Conservation (phyloP, 2,329 filamentous ascomycete species). For the Immersiporthe knoxdaviesiana region DNA sequence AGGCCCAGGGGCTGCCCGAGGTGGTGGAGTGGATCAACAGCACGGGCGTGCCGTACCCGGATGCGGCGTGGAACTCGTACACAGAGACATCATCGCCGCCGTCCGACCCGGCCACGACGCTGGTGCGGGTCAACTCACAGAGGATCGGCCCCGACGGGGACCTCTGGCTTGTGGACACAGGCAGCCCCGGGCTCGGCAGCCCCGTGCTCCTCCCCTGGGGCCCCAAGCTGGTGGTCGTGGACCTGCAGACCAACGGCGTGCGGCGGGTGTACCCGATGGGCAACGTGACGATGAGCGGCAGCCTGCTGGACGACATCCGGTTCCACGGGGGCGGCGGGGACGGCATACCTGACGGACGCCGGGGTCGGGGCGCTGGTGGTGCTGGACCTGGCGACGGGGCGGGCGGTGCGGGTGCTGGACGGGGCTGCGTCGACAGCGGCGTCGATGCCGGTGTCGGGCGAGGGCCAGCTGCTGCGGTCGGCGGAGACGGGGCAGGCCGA, state of each 20-base stretch:
- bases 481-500: neutral
- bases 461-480: conserved; percentile 15
- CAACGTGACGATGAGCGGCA: conserved; percentile 19
- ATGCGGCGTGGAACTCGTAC: conserved; percentile 27
- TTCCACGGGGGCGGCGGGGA: conserved; percentile 14
- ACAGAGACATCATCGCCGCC: conserved; percentile 5
- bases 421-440: conserved; percentile 21
- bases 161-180: conserved; percentile 28
- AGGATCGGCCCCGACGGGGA: conserved; percentile 17
- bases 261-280: conserved; percentile 24
- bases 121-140: conserved; percentile 22
- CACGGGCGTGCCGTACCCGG: conserved; percentile 21
- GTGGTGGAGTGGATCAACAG: conserved; percentile 28
- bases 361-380: conserved; percentile 24
- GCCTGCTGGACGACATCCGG: conserved; percentile 25
- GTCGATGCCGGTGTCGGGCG: conserved; percentile 16
- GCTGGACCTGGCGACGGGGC: conserved; percentile 25
- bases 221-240: conserved; percentile 27
- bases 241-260: conserved; percentile 15
- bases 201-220: conserved; percentile 23
- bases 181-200: conserved; percentile 23
- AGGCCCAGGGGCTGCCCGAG: conserved; percentile 23
- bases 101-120: conserved; percentile 13
- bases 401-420: conserved; percentile 21
- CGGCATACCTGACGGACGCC: conserved; percentile 27